Conservation (phyloP, 2,329 filamentous ascomycete genomes). For the Hypoxylon sp. region DNA sequence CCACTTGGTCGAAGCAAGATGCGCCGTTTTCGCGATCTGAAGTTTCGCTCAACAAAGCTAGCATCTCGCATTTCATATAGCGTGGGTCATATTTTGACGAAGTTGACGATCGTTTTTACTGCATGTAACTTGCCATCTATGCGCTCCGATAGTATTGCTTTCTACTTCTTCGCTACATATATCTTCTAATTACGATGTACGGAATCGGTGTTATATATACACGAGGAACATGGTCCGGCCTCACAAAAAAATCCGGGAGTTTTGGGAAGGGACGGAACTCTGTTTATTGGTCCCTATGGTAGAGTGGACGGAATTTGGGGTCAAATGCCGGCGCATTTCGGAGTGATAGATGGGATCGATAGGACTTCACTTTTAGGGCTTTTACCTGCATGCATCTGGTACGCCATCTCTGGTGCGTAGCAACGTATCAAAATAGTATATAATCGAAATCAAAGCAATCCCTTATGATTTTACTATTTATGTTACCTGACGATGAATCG, state of each 20-base stretch:
- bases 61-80: conserved; percentile 5
- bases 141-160: conserved; percentile 5
- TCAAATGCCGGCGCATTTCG: conserved; percentile 21
- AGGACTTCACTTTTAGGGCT: conserved; percentile 12
- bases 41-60: not conserved
- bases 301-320: conserved; percentile 27
- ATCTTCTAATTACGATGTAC: conserved; percentile 16
- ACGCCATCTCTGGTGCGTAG: conserved; percentile 4
- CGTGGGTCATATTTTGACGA: conserved; percentile 24
- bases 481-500: no score
- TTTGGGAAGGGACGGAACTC: conserved; percentile 21
- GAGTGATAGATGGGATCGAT: conserved; percentile 17
- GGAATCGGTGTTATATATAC: conserved; percentile 22
- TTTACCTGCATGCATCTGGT: conserved; percentile 17
- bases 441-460: conserved; percentile 21
- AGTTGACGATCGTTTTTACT: conserved; percentile 19
- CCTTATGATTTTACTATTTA: conserved; percentile 8
- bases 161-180: conserved; percentile 24
- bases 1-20: no score
- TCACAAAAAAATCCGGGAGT: conserved; percentile 29
- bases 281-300: conserved; percentile 18
- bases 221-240: conserved; percentile 24
- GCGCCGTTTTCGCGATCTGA: not conserved
- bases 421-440: conserved; percentile 20
- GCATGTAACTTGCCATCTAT: conserved; percentile 17